Evolutionary conservation across 306 rosid genomes (phyloP), one percentile per base, ranked within the genome.

Genomic region (Trichosanthes truncata): DNA sequence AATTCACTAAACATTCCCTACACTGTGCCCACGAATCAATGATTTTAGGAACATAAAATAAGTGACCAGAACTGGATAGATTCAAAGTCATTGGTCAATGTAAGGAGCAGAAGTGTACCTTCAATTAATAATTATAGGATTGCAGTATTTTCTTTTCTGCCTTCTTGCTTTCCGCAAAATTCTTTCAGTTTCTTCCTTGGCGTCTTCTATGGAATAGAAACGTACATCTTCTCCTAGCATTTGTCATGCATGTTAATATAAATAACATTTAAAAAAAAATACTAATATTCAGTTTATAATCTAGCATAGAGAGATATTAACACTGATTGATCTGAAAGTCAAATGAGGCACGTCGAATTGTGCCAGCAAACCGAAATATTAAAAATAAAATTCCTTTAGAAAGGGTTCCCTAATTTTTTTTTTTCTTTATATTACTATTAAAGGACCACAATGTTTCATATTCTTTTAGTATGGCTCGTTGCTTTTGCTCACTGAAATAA

Each of bases 131-230:
- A 84, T 82, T 85, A 92, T 86, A 33, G 87, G 75, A 83, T 86
- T 85, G 84, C 84, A 45, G 78, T 46, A 83, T 90, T 81, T 92
- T 86, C 98, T 91, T 86, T 91, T 96, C 59, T 90, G 93, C 87
- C 90, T 93, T 82, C 98, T 92, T 33, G 99, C 99, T 76, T 89
- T 83, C 80, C 86, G 82, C 89, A 96, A 74, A 83, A 96, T 93
- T 86, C 89, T 83, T 40, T 89, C 80, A 25, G 92, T 86, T 86
- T 91, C 99, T 87, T 91, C 85, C 84, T 85, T 83, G 40, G 83
- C 94, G 57, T 93, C 93, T 78, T 84, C 88, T 29, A 76, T 83
- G 79, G 82, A 79, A 68, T 74, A 83, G 51, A 84, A 87, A 5
- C 82, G 85, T 48, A 82, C 31, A 78, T 78, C 90, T 88, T 56